Base-by-base conservation (phyloP, 768 basidiomycete genomes). In the Dioszegia crocea region DNA sequence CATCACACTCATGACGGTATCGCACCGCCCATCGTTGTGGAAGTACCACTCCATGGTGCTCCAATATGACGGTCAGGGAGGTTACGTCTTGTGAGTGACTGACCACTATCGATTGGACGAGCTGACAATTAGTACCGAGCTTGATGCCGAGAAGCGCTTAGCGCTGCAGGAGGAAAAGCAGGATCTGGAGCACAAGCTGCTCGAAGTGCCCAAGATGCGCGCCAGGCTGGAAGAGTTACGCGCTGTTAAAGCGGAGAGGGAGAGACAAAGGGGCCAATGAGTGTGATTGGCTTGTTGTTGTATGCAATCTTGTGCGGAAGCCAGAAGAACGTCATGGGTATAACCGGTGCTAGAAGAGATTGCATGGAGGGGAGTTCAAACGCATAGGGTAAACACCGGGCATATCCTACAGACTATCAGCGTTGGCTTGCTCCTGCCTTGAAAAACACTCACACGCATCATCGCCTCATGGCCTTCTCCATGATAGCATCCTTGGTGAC, bases 121-220 rank as follows among this genome's bases (percentile, higher is more conserved):
- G 36, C 59, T 63, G 59, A 64, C 39, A 14, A 41, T 3, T 3
- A 93, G 91, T 77, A 91, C 90, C 23, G 85, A 88, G 70, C 80
- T 98, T 33, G 88, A 97, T 70, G 88, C 91, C 17, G 89, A 93
- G 78, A 88, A 86, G 76, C 84, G 94, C 10, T 80, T 96, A 49
- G 89, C 87, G 0, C 79, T 97, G 43, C 91, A 96, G 77, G 90
- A 93, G 74, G 94, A 99, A 82, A 96, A 93, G 78, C 89, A 94
- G 76, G 82, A 80, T 27, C 75, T 97, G 46, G 91, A 96, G 73
- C 81, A 85, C 29, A 93, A 88, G 76, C 77, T 97, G 60, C 80
- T 88, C 31, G 90, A 92, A 76, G 87, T 97, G 83, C 90, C 91
- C 4, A 92, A 89, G 81, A 83, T 93, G 82, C 84, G 82, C 73